Conservation (phyloP, 148 eudicot genomes). For the Rhododendron molle region DNA sequence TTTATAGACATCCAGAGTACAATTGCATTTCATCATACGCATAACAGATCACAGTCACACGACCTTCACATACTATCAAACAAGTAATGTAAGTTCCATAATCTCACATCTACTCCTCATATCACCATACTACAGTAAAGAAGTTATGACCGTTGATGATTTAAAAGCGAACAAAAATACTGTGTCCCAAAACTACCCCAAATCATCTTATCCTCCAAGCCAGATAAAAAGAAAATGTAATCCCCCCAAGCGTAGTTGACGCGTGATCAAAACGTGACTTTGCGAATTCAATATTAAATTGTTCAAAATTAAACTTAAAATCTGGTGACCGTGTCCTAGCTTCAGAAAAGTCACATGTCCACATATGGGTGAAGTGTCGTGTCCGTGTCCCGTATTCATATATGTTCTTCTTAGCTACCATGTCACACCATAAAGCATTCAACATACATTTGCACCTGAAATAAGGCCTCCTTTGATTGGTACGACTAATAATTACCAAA, state of each 20-base stretch:
- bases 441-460: not conserved
- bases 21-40: not conserved
- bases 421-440: not conserved
- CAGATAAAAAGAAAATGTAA: no score
- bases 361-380: no score
- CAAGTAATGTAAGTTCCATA: not conserved
- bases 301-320: not conserved
- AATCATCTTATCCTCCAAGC: not conserved
- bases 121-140: not conserved
- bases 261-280: not conserved
- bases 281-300: not conserved
- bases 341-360: no score
- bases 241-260: no score
- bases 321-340: no score
- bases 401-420: not conserved
- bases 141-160: not conserved
- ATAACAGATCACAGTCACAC: no score
- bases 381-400: no score
- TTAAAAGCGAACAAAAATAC: not conserved
- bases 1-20: not conserved
- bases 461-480: not conserved
- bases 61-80: no score
- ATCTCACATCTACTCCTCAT: not conserved
- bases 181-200: not conserved
- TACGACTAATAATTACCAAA: not conserved